Base-by-base conservation (phyloP, 2,329 filamentous ascomycete species). In the Aspergillus sp. region DNA sequence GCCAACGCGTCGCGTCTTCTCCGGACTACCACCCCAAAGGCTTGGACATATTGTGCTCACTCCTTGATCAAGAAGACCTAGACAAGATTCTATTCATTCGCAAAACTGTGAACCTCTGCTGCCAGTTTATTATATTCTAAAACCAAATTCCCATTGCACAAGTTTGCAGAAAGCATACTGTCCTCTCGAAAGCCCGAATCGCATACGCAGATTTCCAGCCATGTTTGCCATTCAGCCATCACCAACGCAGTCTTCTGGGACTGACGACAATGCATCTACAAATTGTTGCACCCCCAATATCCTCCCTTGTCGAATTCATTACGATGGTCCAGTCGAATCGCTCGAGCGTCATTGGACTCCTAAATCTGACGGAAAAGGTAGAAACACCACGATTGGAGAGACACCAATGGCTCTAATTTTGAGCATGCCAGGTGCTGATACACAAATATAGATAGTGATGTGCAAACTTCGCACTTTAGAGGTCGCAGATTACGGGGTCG, bases 401-500 rank as follows among this genome's bases (percentile, higher is more conserved):
- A 43, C 44, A 49, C 11, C 48, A 30, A 13, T 2, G 28, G 11
- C 56, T 51, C 56, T 33, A 55, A 58, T 36, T 48, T 50, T 7
- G 72, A 67, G 2, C 72, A 71, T 33, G 78, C 75, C 19, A 19
- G 19, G 10, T 27, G 7, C 31, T 29, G 12, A 46, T 42, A 43
- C 44, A 49, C 11, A 49, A 30, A 13, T 2, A 32, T 12, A 57
- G 52, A 57, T 33, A 54, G 57, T 36, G 48, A 51, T 7, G 72
- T 67, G 2, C 72, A 71, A 33, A 78, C 75, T 2, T 74, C 83
- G 27, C 86, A 90, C 59, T 86, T 94, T 51, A 83, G 90, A 49
- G 90, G 90, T 30, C 81, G 89, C 39, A 90, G 86, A 60, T 75
- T 96, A 1, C 75, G 81, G 37, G 89, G 87, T 34, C 84, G 79